Base-by-base conservation (phyloP, 768 basidiomycete genomes). In the Lanmaoa pseudosensibilis region DNA sequence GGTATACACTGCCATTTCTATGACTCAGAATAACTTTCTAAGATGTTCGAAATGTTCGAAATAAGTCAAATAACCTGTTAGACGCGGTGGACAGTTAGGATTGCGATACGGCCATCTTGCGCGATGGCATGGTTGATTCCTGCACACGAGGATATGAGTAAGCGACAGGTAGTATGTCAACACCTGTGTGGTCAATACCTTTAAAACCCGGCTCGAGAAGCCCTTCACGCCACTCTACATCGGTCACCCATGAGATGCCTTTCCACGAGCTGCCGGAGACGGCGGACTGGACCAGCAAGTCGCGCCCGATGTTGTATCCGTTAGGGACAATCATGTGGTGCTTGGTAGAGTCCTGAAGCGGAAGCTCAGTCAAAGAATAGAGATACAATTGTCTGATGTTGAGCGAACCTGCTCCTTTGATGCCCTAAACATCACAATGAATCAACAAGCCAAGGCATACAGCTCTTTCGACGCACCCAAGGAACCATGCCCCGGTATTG, bases 301-400 rank as follows among this genome's bases (percentile, higher is more conserved):
- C 87, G 11, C 92, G 83, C 10, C 92, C 92, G 57, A 82, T 71
- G 65, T 94, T 92, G 67, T 93, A 94, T 1, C 92, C 92, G 58
- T 94, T 73, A 5, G 82, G 81, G 12, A 83, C 79, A 51, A 94
- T 93, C 67, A 78, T 85, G 66, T 94, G 92, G 54, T 84, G 75
- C 63, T 81, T 83, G 16, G 75, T 74, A 2, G 84, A 86, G 60
- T 88, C 77, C 80, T 74, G 48, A 41, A 33, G 44, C 6, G 18
- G 19, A 21, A 50, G n/a, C 19, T 46, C 51, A 36, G 56, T 57
- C 40, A 59, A 44, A 40, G 45, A 27, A 34, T 27, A 18, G 18
- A 27, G 25, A 51, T 33, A n/a, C 4, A 32, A 13, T 30, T 11
- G 9, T 32, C 27, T 16, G 6, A 19, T 18, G 23, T 25, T 19